Conservation (phyloP, 2,329 filamentous ascomycete species). For the Lomentospora prolificans region DNA sequence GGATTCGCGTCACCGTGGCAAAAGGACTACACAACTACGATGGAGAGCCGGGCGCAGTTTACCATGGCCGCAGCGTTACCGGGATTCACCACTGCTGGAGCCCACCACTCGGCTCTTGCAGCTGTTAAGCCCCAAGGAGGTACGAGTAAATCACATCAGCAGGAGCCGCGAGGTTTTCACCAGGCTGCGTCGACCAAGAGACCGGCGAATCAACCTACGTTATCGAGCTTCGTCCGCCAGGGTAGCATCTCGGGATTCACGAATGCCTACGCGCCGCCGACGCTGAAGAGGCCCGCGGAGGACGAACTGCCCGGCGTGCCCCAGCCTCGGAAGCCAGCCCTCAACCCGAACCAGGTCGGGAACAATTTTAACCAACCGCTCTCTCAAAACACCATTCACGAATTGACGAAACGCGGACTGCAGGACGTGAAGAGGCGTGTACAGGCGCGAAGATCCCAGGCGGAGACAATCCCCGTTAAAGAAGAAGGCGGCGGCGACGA, state of each 20-base stretch:
- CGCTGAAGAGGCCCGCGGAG: slow-evolving; percentile 11
- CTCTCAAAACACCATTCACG: neutral
- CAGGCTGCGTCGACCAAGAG: slow-evolving; percentile 14
- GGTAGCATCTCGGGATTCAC: slow-evolving; percentile 15
- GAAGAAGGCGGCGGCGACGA: slow-evolving; percentile 14
- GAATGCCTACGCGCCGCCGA: slow-evolving; percentile 10
- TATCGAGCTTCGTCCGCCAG: slow-evolving; percentile 30
- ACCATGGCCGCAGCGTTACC: slow-evolving; percentile 45
- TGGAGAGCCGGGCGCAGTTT: slow-evolving; percentile 49
- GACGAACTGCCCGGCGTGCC: slow-evolving; percentile 18
- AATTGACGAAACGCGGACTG: slow-evolving; percentile 1
- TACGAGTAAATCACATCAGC: slow-evolving; percentile 12
- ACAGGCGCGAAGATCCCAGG: slow-evolving; percentile 12
- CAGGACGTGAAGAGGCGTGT: slow-evolving; percentile 14
- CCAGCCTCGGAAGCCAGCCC: slow-evolving; percentile 4
- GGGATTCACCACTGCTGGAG: slow-evolving; percentile 53
- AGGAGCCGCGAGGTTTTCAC: slow-evolving; percentile 14
- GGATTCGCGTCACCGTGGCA: slow-evolving; percentile 25
- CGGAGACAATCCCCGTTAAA: slow-evolving; percentile 8
- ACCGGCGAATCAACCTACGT: slow-evolving; percentile 27
- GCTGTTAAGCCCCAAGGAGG: slow-evolving; percentile 10
- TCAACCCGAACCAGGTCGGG: neutral
- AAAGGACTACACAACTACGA: slow-evolving; percentile 47
- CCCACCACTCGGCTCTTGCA: slow-evolving; percentile 35
- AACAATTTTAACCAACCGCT: slow-evolving; percentile 4